phyloP scores from a whole-genome alignment of 129 eudicot genomes.

The Pseudognaphalium luteoalbum region DNA sequence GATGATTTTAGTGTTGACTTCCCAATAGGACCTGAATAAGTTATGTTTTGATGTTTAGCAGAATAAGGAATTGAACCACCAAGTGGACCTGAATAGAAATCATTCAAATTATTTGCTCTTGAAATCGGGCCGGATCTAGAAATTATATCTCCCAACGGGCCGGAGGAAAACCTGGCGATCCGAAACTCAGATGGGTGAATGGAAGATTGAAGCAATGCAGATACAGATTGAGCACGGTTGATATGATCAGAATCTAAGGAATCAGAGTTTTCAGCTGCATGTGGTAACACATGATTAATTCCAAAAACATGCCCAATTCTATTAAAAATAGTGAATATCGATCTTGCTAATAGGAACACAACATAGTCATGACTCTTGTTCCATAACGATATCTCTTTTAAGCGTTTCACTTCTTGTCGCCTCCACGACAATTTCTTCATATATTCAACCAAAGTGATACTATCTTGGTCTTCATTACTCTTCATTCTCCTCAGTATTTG shows the following conservation, averaged over 20 bases:
- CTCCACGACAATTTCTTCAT: slow-evolving; percentile 60
- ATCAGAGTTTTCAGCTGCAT: slow-evolving; percentile 36
- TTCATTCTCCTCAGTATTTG: slow-evolving; percentile 72
- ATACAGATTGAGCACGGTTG: slow-evolving; percentile 36
- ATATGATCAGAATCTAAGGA: slow-evolving; percentile 38
- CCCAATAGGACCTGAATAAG: slow-evolving; percentile 40
- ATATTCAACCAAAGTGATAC: slow-evolving; percentile 44
- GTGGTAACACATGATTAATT: slow-evolving; percentile 44
- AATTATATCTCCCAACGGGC: slow-evolving; percentile 36
- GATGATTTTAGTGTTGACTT: slow-evolving; percentile 36
- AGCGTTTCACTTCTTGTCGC: slow-evolving; percentile 63
- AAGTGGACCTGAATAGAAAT: slow-evolving; percentile 61
- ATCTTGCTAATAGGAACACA: slow-evolving; percentile 61
- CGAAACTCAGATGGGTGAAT: slow-evolving; percentile 64
- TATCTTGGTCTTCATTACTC: slow-evolving; percentile 50
- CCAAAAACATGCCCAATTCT: slow-evolving; percentile 73
- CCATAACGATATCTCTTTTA: slow-evolving; percentile 72
- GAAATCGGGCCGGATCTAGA: slow-evolving; percentile 3
- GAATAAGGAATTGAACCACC: slow-evolving; percentile 28
- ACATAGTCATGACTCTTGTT: slow-evolving; percentile 62
- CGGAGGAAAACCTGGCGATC: slow-evolving; percentile 45
- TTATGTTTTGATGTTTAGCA: slow-evolving; percentile 22
- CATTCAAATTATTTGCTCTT: slow-evolving; percentile 32
- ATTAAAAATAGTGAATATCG: slow-evolving; percentile 52
- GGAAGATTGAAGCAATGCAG: slow-evolving; percentile 55